Evolutionary conservation across 163 green algal species (phyloP).

Genomic region (Scenedesmus sp.): DNA sequence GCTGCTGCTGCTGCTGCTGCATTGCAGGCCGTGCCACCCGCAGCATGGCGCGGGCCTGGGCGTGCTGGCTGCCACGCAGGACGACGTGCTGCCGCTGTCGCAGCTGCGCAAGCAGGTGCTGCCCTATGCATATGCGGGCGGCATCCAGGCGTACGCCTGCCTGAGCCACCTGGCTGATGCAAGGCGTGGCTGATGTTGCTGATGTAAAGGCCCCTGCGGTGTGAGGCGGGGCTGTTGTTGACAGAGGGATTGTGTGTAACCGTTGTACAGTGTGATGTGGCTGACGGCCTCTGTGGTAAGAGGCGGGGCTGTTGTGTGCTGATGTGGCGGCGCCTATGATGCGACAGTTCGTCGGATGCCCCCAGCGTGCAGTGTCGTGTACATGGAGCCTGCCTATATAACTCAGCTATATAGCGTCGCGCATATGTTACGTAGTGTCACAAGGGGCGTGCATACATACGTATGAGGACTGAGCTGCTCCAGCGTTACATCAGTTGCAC

Average conservation of each 20-base stretch:
- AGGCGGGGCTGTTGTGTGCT: too few species aligned
- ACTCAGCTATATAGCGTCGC: not conserved
- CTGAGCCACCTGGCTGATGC: constrained; percentile 11
- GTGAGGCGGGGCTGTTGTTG: not conserved
- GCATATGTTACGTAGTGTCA: too few species aligned
- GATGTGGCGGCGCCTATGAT: too few species aligned
- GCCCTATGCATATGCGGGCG: constrained; percentile 39
- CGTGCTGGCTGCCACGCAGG: not conserved
- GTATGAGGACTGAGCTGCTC: too few species aligned
- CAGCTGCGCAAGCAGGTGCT: constrained; percentile 22
- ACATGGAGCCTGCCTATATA: not conserved
- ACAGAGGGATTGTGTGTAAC: not conserved
- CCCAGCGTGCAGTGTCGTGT: not conserved
- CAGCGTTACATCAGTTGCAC: too few species aligned
- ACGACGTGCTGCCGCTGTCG: not conserved
- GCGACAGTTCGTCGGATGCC: too few species aligned
- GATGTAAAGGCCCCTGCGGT: not conserved
- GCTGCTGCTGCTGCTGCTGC: constrained; percentile 9
- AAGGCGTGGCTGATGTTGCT: not conserved
- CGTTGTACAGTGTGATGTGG: not conserved
- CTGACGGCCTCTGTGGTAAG: not conserved
- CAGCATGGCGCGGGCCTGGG: not conserved
- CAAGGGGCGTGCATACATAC: too few species aligned
- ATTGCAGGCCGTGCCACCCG: constrained; percentile 27
- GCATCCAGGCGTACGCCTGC: constrained; percentile 42